Percentiles rank a stretch among this genome's conserved stretches.
phyloP scores from a whole-genome alignment of 2,329 filamentous ascomycete genomes.

The Aureobasidium vineae region DNA sequence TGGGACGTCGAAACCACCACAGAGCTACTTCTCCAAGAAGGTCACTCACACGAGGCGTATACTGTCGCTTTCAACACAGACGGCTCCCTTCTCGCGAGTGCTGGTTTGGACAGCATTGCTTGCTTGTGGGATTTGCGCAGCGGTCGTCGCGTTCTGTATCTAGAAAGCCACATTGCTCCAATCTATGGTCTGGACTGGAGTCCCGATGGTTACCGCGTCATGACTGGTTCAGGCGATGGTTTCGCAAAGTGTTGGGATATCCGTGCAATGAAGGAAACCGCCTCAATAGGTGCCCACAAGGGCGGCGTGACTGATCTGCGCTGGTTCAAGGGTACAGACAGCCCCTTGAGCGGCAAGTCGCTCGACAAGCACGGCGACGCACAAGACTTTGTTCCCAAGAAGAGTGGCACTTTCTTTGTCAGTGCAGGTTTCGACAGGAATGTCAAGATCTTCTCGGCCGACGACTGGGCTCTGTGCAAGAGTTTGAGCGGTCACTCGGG shows the following conservation, averaged over 20 bases:
- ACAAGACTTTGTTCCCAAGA: slow-evolving; percentile 60
- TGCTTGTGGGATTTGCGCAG: slow-evolving; percentile 93
- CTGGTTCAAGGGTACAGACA: slow-evolving; percentile 89
- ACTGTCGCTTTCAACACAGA: slow-evolving; percentile 86
- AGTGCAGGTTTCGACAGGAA: slow-evolving; percentile 91
- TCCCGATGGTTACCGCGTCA: slow-evolving; percentile 81
- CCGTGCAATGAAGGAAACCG: slow-evolving; percentile 77
- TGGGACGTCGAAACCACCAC: slow-evolving; percentile 89
- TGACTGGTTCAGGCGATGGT: slow-evolving; percentile 90
- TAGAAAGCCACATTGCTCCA: slow-evolving; percentile 89
- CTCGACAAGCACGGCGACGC: background rate
- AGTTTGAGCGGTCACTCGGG: slow-evolving; percentile 86
- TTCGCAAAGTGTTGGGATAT: slow-evolving; percentile 99
- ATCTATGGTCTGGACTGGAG: slow-evolving; percentile 95
- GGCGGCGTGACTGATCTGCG: slow-evolving; percentile 89
- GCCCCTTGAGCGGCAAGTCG: slow-evolving; percentile 50
- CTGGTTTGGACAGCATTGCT: slow-evolving; percentile 91
- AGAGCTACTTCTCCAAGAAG: slow-evolving; percentile 86
- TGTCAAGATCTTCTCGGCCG: slow-evolving; percentile 92
- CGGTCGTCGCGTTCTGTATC: slow-evolving; percentile 90
- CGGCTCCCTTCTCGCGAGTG: slow-evolving; percentile 84
- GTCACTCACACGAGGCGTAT: slow-evolving; percentile 91
- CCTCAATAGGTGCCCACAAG: slow-evolving; percentile 84
- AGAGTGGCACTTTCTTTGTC: slow-evolving; percentile 87
- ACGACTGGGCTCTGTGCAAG: slow-evolving; percentile 91